Base-by-base conservation (phyloP, 2,329 filamentous ascomycete species). In the Pseudocercospora musae region DNA sequence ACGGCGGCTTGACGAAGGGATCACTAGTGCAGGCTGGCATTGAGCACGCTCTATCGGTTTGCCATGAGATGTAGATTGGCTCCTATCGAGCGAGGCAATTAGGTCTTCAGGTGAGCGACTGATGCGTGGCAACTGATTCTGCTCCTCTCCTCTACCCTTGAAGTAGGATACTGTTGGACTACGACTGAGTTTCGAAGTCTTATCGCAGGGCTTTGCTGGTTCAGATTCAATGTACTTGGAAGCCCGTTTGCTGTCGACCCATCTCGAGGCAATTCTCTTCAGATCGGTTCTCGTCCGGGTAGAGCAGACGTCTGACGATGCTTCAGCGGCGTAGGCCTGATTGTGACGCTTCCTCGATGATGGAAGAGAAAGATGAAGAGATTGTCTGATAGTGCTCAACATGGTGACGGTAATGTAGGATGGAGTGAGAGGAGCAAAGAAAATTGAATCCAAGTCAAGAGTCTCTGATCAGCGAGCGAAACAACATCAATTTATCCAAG, bases 301-400 rank as follows among this genome's bases (percentile, higher is more conserved):
- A 18, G 52, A 54, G 49, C 29, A n/a, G 11, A 29, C 11, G 10
- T 54, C 29, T 9, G 52, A 54, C 4, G 27, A 18, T 18, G 52
- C 5, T 25, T 21, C 21, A 9, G 52, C 21, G n/a, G 13, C 31
- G 7, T 52, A 23, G 48, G 15, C 15, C 48, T 54, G 50, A 21
- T 27, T 40, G 18, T 18, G 27, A 40, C 52, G 52, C 52, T 25
- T 52, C 25, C 31, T 37, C 20, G n/a, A 33, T 2, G 50, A 40
- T 7, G 52, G 52, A 18, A 54, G 10, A 8, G 52, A 40, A 18
- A 54, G 15, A 25, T 54, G 52, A 21, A 54, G 31, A 33, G 52
- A 54, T 10, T 40, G 52, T 37, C 52, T 54, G 52, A 54, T 54
- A 18, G 52, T 33, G 29, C 52, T 54, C 52, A 54, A 37, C 52